These are phyloP conservation scores for Cercophora sp. DNA, from an alignment of 495 filamentous ascomycete genomes.

Conservation along the genomic window DNA sequence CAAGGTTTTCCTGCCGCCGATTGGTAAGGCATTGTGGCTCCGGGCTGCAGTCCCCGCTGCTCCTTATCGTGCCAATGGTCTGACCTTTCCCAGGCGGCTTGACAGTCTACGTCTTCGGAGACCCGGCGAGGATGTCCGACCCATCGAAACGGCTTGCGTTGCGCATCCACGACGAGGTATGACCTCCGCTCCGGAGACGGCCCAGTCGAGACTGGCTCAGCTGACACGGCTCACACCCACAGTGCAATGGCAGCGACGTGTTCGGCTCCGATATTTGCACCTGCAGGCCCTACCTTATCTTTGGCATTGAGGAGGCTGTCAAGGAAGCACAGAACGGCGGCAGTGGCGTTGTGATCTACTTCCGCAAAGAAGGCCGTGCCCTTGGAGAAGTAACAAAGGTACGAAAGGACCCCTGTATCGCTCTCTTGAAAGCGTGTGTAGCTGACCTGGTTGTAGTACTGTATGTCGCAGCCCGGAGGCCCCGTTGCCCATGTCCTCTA, in stretches of 20 bases:
- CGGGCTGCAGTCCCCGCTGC: neutral
- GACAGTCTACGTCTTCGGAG: slow-evolving; percentile 96
- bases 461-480: slow-evolving; percentile 30
- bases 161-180: slow-evolving; percentile 85
- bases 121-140: slow-evolving; percentile 88
- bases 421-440: slow-evolving; percentile 2
- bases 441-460: slow-evolving; percentile 39
- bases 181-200: slow-evolving; percentile 10
- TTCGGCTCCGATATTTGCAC: slow-evolving; percentile 99
- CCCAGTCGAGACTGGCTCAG: slow-evolving; percentile 3
- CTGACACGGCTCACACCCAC: slow-evolving; percentile 6
- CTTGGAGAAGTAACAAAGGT: slow-evolving; percentile 96
- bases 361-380: slow-evolving; percentile 95
- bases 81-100: slow-evolving; percentile 62
- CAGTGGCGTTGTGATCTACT: slow-evolving; percentile 96
- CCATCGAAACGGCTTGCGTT: slow-evolving; percentile 78
- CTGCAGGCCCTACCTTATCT: slow-evolving; percentile 93
- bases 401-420: slow-evolving; percentile 20
- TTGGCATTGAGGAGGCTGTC: slow-evolving; percentile 93
- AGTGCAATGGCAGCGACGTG: slow-evolving; percentile 94
- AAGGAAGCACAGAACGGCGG: slow-evolving; percentile 94
- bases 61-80: slow-evolving; percentile 13
- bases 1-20: slow-evolving; percentile 93
- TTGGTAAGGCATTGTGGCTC: slow-evolving; percentile 44
- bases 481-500: neutral